Evolutionary conservation across 148 eudicot genomes (phyloP).

Genomic region (Dysphania ambrosioides): DNA sequence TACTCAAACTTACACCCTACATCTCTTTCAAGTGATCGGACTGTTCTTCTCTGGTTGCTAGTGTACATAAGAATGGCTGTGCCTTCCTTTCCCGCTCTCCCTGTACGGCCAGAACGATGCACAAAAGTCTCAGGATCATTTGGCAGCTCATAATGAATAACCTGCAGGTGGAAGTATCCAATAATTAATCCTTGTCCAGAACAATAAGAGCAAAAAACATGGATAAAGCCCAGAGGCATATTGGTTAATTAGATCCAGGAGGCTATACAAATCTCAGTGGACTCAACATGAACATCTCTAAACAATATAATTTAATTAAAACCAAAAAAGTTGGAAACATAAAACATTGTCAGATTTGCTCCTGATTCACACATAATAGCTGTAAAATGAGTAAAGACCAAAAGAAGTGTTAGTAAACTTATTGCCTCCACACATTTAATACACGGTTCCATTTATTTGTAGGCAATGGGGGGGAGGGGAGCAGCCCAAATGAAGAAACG

Average conservation of each 20-base stretch:
- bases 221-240: neutral
- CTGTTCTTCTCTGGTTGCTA: constrained; percentile 72
- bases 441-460: no score
- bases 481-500: neutral
- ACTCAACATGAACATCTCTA: neutral
- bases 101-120: constrained; percentile 98
- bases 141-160: constrained; percentile 90
- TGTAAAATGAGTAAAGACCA: no score
- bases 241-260: neutral
- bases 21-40: constrained; percentile 79
- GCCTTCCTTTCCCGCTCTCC: constrained; percentile 96
- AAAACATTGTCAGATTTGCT: neutral
- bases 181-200: neutral
- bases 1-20: constrained; percentile 84
- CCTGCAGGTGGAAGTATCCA: constrained; percentile 36
- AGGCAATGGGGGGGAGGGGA: no score
- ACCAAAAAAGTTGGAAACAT: neutral
- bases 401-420: no score
- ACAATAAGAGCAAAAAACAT: neutral
- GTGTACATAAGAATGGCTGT: constrained; percentile 74
- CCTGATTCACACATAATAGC: neutral
- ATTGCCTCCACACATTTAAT: no score
- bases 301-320: no score
- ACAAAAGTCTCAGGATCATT: constrained; percentile 98
- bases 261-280: neutral